Conservation (phyloP, 352 stramenopile genomes). For the Aphanomyces euteiches region DNA sequence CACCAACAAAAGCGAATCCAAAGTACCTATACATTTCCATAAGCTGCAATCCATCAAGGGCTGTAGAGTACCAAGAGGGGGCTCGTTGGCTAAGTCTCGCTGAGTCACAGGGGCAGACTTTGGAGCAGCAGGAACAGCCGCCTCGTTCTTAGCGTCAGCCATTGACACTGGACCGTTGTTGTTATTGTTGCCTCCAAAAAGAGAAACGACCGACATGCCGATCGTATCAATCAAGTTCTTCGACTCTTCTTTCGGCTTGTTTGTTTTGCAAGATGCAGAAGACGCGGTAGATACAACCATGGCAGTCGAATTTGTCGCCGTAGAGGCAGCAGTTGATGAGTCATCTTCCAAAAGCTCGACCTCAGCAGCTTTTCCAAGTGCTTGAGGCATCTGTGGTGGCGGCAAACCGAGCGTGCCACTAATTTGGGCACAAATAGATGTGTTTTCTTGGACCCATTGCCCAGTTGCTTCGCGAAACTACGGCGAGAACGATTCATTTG, state of each 20-base stretch:
- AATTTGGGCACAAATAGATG: slow-evolving; percentile 72
- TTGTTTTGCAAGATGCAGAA: neutral
- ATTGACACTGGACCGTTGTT: neutral
- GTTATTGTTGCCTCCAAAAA: slow-evolving; percentile 23
- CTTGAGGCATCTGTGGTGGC: neutral
- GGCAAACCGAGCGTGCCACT: slow-evolving; percentile 31
- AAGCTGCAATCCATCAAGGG: slow-evolving; percentile 53
- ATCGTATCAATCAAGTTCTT: slow-evolving; percentile 22
- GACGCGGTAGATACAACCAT: neutral
- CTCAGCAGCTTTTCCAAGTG: slow-evolving; percentile 11
- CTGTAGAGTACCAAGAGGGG: slow-evolving; percentile 47
- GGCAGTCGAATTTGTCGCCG: neutral
- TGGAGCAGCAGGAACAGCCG: slow-evolving; percentile 43
- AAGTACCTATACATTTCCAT: slow-evolving; percentile 53
- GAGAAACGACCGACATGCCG: slow-evolving; percentile 24
- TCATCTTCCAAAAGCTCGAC: slow-evolving; percentile 32
- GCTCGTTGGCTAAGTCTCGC: slow-evolving; percentile 53
- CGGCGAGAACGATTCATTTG: slow-evolving; percentile 63
- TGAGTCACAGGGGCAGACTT: slow-evolving; percentile 76
- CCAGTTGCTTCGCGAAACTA: slow-evolving; percentile 80
- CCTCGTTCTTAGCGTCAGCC: neutral
- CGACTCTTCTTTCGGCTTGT: neutral
- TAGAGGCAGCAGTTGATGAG: slow-evolving; percentile 21
- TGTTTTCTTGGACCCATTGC: slow-evolving; percentile 84
- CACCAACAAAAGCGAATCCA: slow-evolving; percentile 75